These are phyloP conservation scores for Leishmania tropica DNA, from an alignment of 208 protist genomes.

Conservation along the genomic window DNA sequence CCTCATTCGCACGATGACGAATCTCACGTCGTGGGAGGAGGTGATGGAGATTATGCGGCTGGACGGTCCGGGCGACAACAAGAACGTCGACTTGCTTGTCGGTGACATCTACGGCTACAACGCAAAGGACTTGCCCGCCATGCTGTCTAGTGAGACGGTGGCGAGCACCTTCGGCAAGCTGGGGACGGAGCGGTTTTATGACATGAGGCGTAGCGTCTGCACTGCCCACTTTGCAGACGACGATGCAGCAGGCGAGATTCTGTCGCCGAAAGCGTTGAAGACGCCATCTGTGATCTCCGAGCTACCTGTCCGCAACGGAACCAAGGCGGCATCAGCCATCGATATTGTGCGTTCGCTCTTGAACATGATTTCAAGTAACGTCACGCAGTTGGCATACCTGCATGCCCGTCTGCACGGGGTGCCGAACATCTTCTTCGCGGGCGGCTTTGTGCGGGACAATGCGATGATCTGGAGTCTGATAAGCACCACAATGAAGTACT, in stretches of 20 bases:
- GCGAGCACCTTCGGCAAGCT: conserved; percentile 91
- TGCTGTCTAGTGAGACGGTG: conserved; percentile 86
- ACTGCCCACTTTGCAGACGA: conserved; percentile 43
- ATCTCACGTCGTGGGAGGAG: conserved; percentile 94
- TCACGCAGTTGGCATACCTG: conserved; percentile 96
- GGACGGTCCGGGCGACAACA: conserved; percentile 93
- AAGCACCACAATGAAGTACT: conserved; percentile 92
- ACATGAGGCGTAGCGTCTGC: conserved; percentile 26
- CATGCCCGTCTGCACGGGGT: conserved; percentile 91
- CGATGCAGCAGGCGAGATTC: conserved; percentile 38
- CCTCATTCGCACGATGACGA: conserved; percentile 93
- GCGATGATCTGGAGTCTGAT: conserved; percentile 91
- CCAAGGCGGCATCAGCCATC: conserved; percentile 50
- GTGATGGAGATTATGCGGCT: conserved; percentile 94
- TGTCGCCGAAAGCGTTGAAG: conserved; percentile 25
- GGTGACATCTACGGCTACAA: conserved; percentile 98
- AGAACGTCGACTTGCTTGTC: conserved; percentile 96
- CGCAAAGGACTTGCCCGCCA: conserved; percentile 85
- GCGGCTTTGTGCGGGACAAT: conserved; percentile 95
- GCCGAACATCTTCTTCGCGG: conserved; percentile 95
- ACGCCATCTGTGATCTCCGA: conserved; percentile 7
- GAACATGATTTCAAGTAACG: conserved; percentile 96
- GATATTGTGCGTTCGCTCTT: conserved; percentile 92
- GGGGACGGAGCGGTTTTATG: conserved; percentile 74
- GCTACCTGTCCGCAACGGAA: conserved; percentile 17